Evolutionary conservation across 192 early-diverging fungal genomes (phyloP).

Genomic region (Coemansia asiatica): DNA sequence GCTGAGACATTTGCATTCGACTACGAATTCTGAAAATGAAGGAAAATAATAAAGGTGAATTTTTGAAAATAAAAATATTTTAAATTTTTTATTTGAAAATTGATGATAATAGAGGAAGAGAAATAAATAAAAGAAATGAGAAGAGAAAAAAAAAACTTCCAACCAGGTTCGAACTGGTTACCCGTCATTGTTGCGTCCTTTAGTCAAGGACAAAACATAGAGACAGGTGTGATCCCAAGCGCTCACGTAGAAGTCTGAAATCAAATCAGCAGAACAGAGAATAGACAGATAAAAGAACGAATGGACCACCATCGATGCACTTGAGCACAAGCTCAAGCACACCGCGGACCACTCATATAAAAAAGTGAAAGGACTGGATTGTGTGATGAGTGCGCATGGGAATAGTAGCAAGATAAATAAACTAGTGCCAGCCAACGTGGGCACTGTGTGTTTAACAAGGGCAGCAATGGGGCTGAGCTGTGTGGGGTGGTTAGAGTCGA

Average conservation of each 20-base stretch:
- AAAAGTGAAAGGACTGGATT: not conserved
- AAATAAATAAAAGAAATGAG: not conserved
- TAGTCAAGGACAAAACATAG: not conserved
- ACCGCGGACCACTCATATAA: not conserved
- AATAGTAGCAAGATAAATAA: not conserved
- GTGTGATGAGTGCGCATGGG: slow-evolving; percentile 20
- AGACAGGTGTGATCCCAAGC: slow-evolving; percentile 49
- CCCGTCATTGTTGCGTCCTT: slow-evolving; percentile 9
- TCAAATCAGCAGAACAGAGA: not conserved
- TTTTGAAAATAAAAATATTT: too few relatives aligned
- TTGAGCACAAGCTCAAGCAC: too few relatives aligned
- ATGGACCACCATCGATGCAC: too few relatives aligned
- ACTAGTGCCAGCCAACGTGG: not conserved
- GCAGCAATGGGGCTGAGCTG: not conserved
- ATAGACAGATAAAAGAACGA: not conserved
- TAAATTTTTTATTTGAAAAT: too few relatives aligned
- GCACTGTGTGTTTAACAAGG: too few relatives aligned
- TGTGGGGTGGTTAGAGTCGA: slow-evolving; percentile 18
- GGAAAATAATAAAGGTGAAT: too few relatives aligned
- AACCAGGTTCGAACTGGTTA: slow-evolving; percentile 56
- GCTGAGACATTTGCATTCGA: too few relatives aligned
- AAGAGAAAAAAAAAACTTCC: slow-evolving; percentile 27
- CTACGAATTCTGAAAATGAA: too few relatives aligned
- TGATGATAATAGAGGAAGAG: not conserved
- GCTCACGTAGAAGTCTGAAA: slow-evolving; percentile 54